These are phyloP conservation scores for Ophioceras dolichostomum DNA, from an alignment of 2,329 filamentous ascomycete species.

Conservation along the genomic window DNA sequence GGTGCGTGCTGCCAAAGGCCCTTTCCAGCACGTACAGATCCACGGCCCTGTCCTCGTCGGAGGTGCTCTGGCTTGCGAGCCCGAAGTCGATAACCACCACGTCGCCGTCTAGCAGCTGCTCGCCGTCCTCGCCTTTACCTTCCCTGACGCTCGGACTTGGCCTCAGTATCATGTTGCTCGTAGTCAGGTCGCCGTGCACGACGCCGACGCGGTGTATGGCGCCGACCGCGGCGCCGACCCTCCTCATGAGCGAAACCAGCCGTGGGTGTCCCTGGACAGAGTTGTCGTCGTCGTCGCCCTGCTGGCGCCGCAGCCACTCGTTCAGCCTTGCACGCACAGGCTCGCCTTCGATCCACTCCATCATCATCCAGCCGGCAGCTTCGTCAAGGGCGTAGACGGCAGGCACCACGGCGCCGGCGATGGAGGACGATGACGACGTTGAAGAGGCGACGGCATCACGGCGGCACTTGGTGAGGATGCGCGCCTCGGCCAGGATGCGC, in stretches of 20 bases:
- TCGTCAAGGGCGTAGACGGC: slow-evolving; percentile 61
- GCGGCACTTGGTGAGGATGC: slow-evolving; percentile 68
- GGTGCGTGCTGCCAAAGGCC: slow-evolving; percentile 91
- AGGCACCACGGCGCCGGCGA: slow-evolving; percentile 56
- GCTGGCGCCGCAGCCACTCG: slow-evolving; percentile 43
- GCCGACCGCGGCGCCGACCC: slow-evolving; percentile 61
- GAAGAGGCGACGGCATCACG: slow-evolving; percentile 56
- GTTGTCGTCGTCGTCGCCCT: slow-evolving; percentile 7
- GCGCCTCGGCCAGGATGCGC: slow-evolving; percentile 78
- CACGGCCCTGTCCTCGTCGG: slow-evolving; percentile 89
- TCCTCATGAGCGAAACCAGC: slow-evolving; percentile 51
- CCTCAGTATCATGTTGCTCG: slow-evolving; percentile 83
- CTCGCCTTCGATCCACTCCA: slow-evolving; percentile 72
- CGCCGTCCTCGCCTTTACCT: slow-evolving; percentile 7
- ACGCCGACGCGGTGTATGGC: slow-evolving; percentile 73
- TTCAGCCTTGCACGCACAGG: slow-evolving; percentile 62
- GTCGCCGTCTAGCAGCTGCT: slow-evolving; percentile 46
- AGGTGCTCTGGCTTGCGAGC: slow-evolving; percentile 64
- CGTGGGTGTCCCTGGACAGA: slow-evolving; percentile 21
- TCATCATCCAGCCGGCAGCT: slow-evolving; percentile 58
- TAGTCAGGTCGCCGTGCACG: slow-evolving; percentile 91
- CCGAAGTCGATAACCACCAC: slow-evolving; percentile 93
- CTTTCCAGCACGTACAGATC: slow-evolving; percentile 93
- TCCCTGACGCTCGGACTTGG: slow-evolving; percentile 7
- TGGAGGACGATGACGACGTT: neutral